Conservation (phyloP, 257 asterid genomes). For the Sherardia arvensis region DNA sequence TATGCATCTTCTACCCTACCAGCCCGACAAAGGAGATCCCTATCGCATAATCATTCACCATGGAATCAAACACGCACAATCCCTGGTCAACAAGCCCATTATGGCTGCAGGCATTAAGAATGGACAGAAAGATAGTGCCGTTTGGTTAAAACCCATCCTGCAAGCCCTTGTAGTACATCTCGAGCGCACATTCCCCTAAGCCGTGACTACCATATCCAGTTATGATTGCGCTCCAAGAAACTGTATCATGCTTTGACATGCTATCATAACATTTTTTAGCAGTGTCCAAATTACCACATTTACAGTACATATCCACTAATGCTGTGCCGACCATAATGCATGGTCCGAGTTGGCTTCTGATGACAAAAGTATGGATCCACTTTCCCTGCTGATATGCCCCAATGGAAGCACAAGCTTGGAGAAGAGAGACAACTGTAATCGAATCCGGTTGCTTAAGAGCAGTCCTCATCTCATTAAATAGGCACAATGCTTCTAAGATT, state of each 20-base stretch:
- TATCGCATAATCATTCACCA: slow-evolving; percentile 43
- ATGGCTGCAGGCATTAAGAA: slow-evolving; percentile 70
- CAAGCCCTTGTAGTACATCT: slow-evolving; percentile 43
- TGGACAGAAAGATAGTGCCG: slow-evolving; percentile 48
- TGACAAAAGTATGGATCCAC: slow-evolving; percentile 62
- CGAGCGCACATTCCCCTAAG: slow-evolving; percentile 55
- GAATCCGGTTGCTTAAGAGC: slow-evolving; percentile 52
- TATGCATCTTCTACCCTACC: slow-evolving; percentile 65
- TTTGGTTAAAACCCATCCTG: slow-evolving; percentile 49
- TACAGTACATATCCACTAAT: slow-evolving; percentile 81
- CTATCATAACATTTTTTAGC: slow-evolving; percentile 62
- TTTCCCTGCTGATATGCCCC: slow-evolving; percentile 81
- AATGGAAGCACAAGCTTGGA: slow-evolving; percentile 74
- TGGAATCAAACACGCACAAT: slow-evolving; percentile 52
- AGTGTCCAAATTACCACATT: slow-evolving; percentile 61
- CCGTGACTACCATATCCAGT: slow-evolving; percentile 80
- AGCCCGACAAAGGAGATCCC: slow-evolving; percentile 82
- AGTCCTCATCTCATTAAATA: slow-evolving; percentile 60
- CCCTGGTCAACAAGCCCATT: slow-evolving; percentile 69
- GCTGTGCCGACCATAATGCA: slow-evolving; percentile 57
- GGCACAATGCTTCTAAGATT: slow-evolving; percentile 36
- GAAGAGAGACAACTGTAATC: slow-evolving; percentile 57
- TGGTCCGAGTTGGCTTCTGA: slow-evolving; percentile 51
- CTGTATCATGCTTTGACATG: slow-evolving; percentile 45
- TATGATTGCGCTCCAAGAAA: slow-evolving; percentile 74